These are phyloP conservation scores for Amanita brunnescens DNA, from an alignment of 768 basidiomycete genomes.

Conservation along the genomic window DNA sequence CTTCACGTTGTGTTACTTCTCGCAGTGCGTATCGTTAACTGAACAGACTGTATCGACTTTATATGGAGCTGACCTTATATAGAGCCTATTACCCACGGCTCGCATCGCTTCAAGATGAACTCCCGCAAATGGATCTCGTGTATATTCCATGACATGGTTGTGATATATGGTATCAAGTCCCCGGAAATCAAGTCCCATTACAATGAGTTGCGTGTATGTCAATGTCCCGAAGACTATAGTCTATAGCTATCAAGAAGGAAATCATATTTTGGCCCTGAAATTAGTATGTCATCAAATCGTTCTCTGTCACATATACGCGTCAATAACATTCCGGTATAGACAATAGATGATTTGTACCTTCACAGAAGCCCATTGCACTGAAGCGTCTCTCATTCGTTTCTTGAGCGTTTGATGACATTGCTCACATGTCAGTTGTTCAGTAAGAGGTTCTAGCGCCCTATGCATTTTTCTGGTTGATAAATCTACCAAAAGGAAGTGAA, in stretches of 20 bases:
- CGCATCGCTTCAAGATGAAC: too few relatives aligned
- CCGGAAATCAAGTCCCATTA: background rate
- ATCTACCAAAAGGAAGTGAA: constrained; percentile 13
- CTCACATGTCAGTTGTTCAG: constrained; percentile 20
- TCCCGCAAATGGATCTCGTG: background rate
- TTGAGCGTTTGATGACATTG: constrained; percentile 18
- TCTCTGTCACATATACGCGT: background rate
- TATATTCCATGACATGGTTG: background rate
- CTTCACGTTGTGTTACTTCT: too few relatives aligned
- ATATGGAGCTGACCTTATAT: too few relatives aligned
- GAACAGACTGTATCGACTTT: too few relatives aligned
- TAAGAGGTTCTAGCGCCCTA: constrained; percentile 18
- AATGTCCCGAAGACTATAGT: background rate
- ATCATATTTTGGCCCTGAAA: background rate
- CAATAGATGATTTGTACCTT: constrained; percentile 14
- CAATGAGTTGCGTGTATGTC: background rate
- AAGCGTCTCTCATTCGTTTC: constrained; percentile 18
- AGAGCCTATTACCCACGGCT: too few relatives aligned
- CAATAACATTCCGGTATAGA: background rate
- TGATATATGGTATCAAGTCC: background rate
- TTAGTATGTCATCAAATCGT: background rate
- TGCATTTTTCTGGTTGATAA: constrained; percentile 20
- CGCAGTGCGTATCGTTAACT: too few relatives aligned
- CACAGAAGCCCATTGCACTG: constrained; percentile 24
- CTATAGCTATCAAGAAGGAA: background rate